Conservation (phyloP, 2,329 filamentous ascomycete genomes). For the Diaporthe destruens region DNA sequence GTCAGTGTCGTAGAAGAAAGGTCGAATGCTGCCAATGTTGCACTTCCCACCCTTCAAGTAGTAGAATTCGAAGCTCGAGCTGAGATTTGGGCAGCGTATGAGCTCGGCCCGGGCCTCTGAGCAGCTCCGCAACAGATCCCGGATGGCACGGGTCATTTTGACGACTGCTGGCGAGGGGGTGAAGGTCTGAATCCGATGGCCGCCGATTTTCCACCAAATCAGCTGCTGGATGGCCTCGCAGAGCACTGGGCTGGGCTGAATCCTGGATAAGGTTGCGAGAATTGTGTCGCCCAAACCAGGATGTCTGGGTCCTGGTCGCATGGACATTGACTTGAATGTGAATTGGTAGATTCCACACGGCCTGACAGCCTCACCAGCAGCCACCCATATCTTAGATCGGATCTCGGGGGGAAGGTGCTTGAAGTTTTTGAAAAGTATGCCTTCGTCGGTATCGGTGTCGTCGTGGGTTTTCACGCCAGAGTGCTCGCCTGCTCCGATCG, state of each 20-base stretch:
- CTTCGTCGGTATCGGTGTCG: background rate
- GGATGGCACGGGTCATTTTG: background rate
- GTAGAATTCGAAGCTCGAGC: background rate
- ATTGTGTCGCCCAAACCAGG: background rate
- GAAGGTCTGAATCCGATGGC: background rate
- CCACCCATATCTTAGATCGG: background rate
- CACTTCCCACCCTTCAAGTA: background rate
- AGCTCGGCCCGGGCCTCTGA: conserved; percentile 3
- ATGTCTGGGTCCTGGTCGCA: too few relatives aligned
- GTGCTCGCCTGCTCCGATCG: too few relatives aligned
- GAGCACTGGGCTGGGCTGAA: background rate
- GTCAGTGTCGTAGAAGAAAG: background rate
- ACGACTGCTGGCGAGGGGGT: background rate
- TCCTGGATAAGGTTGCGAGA: background rate
- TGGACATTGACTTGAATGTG: too few relatives aligned
- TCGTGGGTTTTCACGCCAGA: background rate
- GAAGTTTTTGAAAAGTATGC: background rate
- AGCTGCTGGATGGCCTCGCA: too few relatives aligned
- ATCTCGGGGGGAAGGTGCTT: background rate
- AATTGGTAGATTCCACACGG: background rate
- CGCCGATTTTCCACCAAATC: too few relatives aligned
- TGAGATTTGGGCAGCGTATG: background rate
- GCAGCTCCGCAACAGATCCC: background rate
- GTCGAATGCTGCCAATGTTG: background rate
- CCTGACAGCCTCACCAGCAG: background rate